These are phyloP conservation scores for Metarhizium sp. DNA, from an alignment of 2,329 filamentous ascomycete genomes.

Conservation along the genomic window DNA sequence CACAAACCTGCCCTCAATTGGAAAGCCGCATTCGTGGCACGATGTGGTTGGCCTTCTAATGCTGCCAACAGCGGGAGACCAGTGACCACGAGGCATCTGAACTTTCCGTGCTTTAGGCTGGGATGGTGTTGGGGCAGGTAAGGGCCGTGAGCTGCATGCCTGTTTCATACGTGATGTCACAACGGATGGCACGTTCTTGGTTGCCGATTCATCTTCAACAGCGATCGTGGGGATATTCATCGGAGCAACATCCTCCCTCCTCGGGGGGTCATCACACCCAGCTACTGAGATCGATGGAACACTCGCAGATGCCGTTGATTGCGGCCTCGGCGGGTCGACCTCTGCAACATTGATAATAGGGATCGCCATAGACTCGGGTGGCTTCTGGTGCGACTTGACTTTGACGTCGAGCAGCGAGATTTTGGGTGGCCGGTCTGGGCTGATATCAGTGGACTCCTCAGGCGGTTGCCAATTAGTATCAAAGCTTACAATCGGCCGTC, in stretches of 20 bases:
- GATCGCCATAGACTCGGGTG: constrained; percentile 30
- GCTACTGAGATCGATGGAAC: constrained; percentile 28
- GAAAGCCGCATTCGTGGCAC: constrained; percentile 74
- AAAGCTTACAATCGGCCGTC: constrained; percentile 96
- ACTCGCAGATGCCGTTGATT: constrained; percentile 17
- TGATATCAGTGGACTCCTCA: constrained; percentile 62
- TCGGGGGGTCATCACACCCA: constrained; percentile 13
- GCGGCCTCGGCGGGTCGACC: constrained; percentile 27
- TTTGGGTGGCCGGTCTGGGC: constrained; percentile 28
- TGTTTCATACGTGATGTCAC: constrained; percentile 34
- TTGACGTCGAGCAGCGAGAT: constrained; percentile 10
- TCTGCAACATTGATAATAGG: constrained; percentile 47
- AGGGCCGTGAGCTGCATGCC: constrained; percentile 16
- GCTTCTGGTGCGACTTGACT: constrained; percentile 11
- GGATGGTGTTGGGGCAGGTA: constrained; percentile 36
- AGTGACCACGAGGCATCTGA: constrained; percentile 41
- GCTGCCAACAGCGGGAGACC: constrained; percentile 44
- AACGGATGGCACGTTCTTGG: constrained; percentile 33
- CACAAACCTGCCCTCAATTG: constrained; percentile 86
- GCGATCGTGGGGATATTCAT: constrained; percentile 43
- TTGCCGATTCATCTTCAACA: constrained; percentile 22
- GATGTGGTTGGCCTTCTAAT: constrained; percentile 52
- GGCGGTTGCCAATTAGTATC: constrained; percentile 71
- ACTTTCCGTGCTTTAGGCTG: constrained; percentile 23
- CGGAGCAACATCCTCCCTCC: constrained; percentile 20